These are phyloP conservation scores for Xylaria hypoxylon DNA, from an alignment of 2,329 filamentous ascomycete genomes.

Conservation along the genomic window DNA sequence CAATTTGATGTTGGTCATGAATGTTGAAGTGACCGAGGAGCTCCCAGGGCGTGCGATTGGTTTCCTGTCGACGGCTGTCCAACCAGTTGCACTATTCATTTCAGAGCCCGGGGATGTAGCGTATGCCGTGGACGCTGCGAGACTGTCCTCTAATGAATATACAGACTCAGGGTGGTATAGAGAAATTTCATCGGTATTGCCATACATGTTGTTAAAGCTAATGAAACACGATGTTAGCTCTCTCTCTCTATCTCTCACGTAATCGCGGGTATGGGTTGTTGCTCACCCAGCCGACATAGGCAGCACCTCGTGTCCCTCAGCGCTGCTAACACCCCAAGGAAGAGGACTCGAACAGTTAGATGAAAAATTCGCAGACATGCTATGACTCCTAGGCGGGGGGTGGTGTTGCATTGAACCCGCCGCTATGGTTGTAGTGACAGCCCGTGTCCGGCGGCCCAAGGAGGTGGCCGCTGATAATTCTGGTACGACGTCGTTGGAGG, in stretches of 20 bases:
- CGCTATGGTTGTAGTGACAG: slow-evolving; percentile 44
- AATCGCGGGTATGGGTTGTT: neutral
- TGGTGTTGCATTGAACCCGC: slow-evolving; percentile 42
- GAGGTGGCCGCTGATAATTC: slow-evolving; percentile 40
- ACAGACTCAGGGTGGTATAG: slow-evolving; percentile 47
- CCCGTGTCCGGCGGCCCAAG: slow-evolving; percentile 43
- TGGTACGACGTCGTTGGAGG: slow-evolving; percentile 44
- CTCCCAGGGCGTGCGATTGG: slow-evolving; percentile 38
- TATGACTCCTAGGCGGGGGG: slow-evolving; percentile 44
- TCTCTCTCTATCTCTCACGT: too few species aligned
- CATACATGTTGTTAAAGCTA: slow-evolving; percentile 47
- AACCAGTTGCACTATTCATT: slow-evolving; percentile 44
- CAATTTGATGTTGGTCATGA: slow-evolving; percentile 28
- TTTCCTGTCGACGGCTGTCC: slow-evolving; percentile 45
- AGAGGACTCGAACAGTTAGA: slow-evolving; percentile 46
- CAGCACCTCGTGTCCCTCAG: slow-evolving; percentile 44
- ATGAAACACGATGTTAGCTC: slow-evolving; percentile 18
- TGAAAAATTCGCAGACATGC: slow-evolving; percentile 47
- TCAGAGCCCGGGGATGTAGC: slow-evolving; percentile 47
- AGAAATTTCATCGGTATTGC: slow-evolving; percentile 45
- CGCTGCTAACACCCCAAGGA: slow-evolving; percentile 43
- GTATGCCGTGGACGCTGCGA: slow-evolving; percentile 45
- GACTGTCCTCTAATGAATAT: slow-evolving; percentile 46
- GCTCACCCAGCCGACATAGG: slow-evolving; percentile 45
- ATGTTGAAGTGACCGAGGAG: slow-evolving; percentile 43